Evolutionary conservation across 768 basidiomycete genomes (phyloP), one percentile per base, ranked within the genome.

Genomic region (Rhizopogon vinicolor): DNA sequence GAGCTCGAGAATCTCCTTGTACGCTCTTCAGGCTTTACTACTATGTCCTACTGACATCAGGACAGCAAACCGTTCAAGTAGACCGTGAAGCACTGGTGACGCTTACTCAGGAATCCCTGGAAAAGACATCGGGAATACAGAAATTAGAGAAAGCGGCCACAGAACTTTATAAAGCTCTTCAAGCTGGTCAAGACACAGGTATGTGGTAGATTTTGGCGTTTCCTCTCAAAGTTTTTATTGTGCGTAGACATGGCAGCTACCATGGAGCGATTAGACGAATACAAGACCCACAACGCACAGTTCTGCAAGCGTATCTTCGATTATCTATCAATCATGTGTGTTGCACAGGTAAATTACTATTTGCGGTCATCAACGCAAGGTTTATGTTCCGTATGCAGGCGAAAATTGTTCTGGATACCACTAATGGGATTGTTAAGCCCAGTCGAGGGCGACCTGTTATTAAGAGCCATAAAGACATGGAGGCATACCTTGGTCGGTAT

Each of bases 11-110:
- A 91, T 63, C 76, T 99, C 22, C 74, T 98, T 63, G 95, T 91
- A 61, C 53, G 81, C 60, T 28, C 53, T 51, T 18, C 16, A 14
- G 60, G 22, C 41, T 22, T 19, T 29, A 6, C 40, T 13, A 31
- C 29, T 42, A 35, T 28, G 10, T 18, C 50, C 37, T 52, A 6
- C 39, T 50, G 44, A 64, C 22, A 39, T 6, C 16, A 31, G 19
- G 43, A 3, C 60, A 98, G 95, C 85, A 91, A 82, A 98, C 94
- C 7, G 93, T 96, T 14, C 89, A 98, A 72, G 96, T 98, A n/a
- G 83, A 90, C 62, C 78, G 82, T 56, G 82, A 85, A 14, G 83
- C 86, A 9, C 73, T 98, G 52, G 66, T 86, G 6, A 84, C 82
- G 0, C 79, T 98, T 2, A 89, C 89, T 0, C 92, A 98, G 73